Evolutionary conservation across 371 early-diverging fungal species (phyloP).

Genomic region (Saksenaea oblongispora): DNA sequence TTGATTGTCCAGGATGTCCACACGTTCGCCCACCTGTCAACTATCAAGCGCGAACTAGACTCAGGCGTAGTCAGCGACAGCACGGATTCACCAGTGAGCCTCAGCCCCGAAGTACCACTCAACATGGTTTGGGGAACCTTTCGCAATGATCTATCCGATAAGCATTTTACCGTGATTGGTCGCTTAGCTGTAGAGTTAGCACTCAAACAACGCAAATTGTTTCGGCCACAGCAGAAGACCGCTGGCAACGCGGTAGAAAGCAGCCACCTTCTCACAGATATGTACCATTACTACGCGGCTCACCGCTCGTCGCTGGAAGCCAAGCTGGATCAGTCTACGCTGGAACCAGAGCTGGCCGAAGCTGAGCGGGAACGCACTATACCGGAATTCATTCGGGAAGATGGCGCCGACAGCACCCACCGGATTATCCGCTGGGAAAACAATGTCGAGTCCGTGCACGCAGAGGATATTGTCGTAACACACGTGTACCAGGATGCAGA

Average conservation of each 20-base stretch:
- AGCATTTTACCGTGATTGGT: constrained; percentile 30
- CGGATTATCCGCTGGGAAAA: constrained; percentile 45
- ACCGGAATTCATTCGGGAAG: constrained; percentile 31
- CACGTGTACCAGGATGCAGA: constrained; percentile 45
- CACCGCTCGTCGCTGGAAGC: constrained; percentile 3
- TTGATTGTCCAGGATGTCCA: constrained; percentile 41
- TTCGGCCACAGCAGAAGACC: constrained; percentile 25
- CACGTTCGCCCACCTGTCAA: constrained; percentile 30
- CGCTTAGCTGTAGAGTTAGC: constrained; percentile 23
- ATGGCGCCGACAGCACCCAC: constrained; percentile 25
- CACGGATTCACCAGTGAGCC: constrained; percentile 29
- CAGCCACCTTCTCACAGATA: constrained; percentile 29
- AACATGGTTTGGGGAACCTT: constrained; percentile 37
- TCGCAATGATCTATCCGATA: constrained; percentile 15
- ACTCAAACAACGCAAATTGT: constrained; percentile 15
- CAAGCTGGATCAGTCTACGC: constrained; percentile 18
- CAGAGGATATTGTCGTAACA: constrained; percentile 29
- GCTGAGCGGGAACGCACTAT: constrained; percentile 37
- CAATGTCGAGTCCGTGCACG: constrained; percentile 39
- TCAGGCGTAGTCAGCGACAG: constrained; percentile 26
- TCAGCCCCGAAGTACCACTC: constrained; percentile 23
- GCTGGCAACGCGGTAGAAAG: constrained; percentile 18
- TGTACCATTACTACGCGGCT: constrained; percentile 30
- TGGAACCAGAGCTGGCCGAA: constrained; percentile 25
- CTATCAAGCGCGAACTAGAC: constrained; percentile 28